phyloP scores from a whole-genome alignment of 225 moss, liverwort and hornwort species.

The Takakia lepidozioides region DNA sequence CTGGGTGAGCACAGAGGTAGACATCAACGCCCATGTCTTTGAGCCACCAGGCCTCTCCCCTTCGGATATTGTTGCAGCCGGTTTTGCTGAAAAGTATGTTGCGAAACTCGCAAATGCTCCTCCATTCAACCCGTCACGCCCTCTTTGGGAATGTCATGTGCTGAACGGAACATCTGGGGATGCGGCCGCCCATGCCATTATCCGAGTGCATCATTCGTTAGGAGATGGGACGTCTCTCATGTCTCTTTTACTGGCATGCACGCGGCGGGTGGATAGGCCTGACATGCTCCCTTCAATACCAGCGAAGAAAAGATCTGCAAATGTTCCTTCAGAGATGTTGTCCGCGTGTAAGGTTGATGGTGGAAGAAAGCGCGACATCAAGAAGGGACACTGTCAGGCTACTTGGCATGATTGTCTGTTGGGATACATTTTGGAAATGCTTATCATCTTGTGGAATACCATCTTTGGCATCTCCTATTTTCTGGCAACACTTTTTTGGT shows the following conservation, averaged over 20 bases:
- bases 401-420: constrained; percentile 3
- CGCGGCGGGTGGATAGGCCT: constrained; percentile 46
- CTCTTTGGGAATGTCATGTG: constrained; percentile 76
- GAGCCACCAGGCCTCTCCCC: constrained; percentile 21
- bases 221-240: constrained; percentile 92
- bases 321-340: too few relatives aligned
- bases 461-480: constrained; percentile 49
- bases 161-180: constrained; percentile 36
- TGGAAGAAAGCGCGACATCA: too few relatives aligned
- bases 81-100: constrained; percentile 37
- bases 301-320: too few relatives aligned
- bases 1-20: constrained; percentile 52
- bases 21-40: constrained; percentile 49
- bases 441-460: constrained; percentile 50
- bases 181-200: constrained; percentile 27
- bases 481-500: constrained; percentile 39
- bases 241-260: constrained; percentile 74
- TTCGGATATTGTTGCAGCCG: constrained; percentile 12
- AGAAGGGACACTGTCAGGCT: background rate
- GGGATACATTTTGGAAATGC: background rate
- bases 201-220: constrained; percentile 70
- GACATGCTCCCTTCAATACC: constrained; percentile 58
- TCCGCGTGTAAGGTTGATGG: too few relatives aligned
- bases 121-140: constrained; percentile 41
- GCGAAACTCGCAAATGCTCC: constrained; percentile 23